Evolutionary conservation across 306 rosid species (phyloP), one percentile per base, ranked within the genome.

Genomic region (Calophaca sinica): DNA sequence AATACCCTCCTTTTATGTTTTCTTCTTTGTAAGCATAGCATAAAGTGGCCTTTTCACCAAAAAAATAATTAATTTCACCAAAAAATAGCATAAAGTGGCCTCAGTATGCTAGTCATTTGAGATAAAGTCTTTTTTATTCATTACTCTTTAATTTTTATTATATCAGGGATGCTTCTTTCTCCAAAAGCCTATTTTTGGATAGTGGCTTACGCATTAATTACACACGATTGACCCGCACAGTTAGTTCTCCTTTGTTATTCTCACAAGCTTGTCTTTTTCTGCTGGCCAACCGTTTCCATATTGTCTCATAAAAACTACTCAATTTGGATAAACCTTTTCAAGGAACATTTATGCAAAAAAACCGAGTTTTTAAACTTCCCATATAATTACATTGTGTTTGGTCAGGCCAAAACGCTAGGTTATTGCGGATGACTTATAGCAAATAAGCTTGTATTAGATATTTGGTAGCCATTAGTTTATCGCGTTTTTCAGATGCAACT

Each of bases 151-250:
- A 11, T 28, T 75, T 13, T 4, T 15, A 33, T 62, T 36, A 9
- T 31, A 33, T 46, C 9, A 50, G 3, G 5, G 31, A 50, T 8
- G 13, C 52, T 49, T 52, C 15, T 48, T 20, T 20, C 26, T 33
- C 20, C 61, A 60, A 48, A 74, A n/a, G 41, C 14, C 36, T 3
- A 15, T 53, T 74, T 61, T 49, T 35, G 14, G n/a, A 61, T 49
- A 62, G 15, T 75, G 63, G 31, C 12, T 49, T 51, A 31, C 14
- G 61, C 45, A n/a, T n/a, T n/a, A n/a, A 38, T 63, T 52, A 51
- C 51, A 49, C 35, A 46, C 36, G 3, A 12, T 26, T 31, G 36
- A 4, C 42, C 7, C 1, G 9, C 4, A 42, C 11, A 35, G 13
- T 2, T 33, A 33, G 2, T 51, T 41, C 2, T n/a, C 38, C 12